These are phyloP conservation scores for Symmetrospora coprosmae DNA, from an alignment of 768 basidiomycete species.

Conservation along the genomic window DNA sequence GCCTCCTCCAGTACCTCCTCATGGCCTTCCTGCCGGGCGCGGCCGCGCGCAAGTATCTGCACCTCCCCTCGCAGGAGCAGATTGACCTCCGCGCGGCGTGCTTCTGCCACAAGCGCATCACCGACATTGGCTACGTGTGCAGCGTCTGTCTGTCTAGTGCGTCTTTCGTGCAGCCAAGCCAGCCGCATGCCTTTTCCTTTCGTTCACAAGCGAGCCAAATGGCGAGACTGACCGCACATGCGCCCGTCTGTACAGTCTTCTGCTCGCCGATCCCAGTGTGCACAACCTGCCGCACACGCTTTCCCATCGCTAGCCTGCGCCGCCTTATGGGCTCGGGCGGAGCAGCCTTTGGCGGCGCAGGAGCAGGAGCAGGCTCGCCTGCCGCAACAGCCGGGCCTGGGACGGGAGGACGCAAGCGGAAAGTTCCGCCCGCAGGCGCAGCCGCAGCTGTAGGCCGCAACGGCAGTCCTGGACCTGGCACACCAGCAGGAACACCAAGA, in stretches of 20 bases:
- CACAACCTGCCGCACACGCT: slow-evolving; percentile 31
- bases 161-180: slow-evolving; percentile 35
- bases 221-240: background rate
- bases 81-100: slow-evolving; percentile 96
- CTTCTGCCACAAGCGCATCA: slow-evolving; percentile 94
- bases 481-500: too few species aligned
- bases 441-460: too few species aligned
- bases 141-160: slow-evolving; percentile 93
- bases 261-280: slow-evolving; percentile 31
- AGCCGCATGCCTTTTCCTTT: background rate
- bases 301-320: slow-evolving; percentile 24
- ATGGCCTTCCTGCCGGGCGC: slow-evolving; percentile 67
- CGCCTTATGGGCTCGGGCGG: slow-evolving; percentile 13
- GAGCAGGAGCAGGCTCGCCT: background rate
- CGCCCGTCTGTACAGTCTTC: slow-evolving; percentile 26
- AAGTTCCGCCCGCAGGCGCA: too few species aligned
- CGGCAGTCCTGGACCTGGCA: too few species aligned
- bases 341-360: background rate
- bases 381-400: too few species aligned
- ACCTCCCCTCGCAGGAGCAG: slow-evolving; percentile 80
- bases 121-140: slow-evolving; percentile 94
- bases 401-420: too few species aligned
- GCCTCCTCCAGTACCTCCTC: slow-evolving; percentile 80
- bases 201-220: background rate
- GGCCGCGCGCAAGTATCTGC: slow-evolving; percentile 58